Conservation (phyloP, 805 yeast species). For the Blastobotrys peoriensis region DNA sequence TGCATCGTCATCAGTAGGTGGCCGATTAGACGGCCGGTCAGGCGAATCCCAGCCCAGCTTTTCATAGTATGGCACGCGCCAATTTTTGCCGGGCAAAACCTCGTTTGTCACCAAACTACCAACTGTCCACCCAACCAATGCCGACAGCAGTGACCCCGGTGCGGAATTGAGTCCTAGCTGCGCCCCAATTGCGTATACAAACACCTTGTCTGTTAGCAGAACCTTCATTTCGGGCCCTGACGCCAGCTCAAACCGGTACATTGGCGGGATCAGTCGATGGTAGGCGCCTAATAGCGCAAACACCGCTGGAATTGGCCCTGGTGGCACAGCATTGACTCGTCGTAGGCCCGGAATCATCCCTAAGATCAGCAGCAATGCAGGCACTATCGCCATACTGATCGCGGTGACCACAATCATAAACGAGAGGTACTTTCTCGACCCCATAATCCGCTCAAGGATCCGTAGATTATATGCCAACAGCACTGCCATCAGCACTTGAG, state of each 20-base stretch:
- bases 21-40: conserved; percentile 1
- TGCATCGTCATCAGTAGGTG: background rate
- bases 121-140: conserved; percentile 33
- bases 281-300: conserved; percentile 34
- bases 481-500: conserved; percentile 34
- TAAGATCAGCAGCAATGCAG: conserved; percentile 16
- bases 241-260: conserved; percentile 33
- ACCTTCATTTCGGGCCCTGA: conserved; percentile 10
- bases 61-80: conserved; percentile 32
- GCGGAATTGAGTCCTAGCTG: conserved; percentile 33
- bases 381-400: conserved; percentile 19
- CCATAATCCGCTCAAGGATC: conserved; percentile 34
- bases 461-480: conserved; percentile 35
- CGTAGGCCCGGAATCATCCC: conserved; percentile 14
- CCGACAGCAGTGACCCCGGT: conserved; percentile 25
- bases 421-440: conserved; percentile 33
- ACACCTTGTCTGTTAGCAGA: conserved; percentile 32
- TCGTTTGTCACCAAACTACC: conserved; percentile 34
- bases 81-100: conserved; percentile 34
- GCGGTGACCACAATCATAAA: conserved; percentile 21
- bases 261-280: conserved; percentile 35
- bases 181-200: conserved; percentile 29
- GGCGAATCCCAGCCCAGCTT: conserved; percentile 3
- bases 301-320: conserved; percentile 34
- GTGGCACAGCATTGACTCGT: conserved; percentile 17